Evolutionary conservation across 495 filamentous ascomycete genomes (phyloP).

Genomic region (Talaromyces proteolyticus): DNA sequence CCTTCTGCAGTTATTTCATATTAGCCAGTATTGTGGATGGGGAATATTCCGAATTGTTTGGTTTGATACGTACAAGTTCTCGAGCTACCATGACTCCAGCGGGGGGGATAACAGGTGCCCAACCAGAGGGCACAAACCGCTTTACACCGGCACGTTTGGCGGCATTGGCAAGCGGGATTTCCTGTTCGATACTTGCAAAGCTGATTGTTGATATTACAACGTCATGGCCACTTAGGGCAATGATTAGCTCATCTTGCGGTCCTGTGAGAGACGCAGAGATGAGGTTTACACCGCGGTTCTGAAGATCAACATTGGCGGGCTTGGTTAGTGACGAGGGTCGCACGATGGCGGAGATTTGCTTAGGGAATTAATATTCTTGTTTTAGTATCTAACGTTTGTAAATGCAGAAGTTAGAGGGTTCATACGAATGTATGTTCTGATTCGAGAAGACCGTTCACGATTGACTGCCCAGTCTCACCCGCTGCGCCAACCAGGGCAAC

Average conservation of each 20-base stretch:
- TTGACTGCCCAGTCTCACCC: conserved; percentile 8
- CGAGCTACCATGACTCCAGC: conserved; percentile 12
- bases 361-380: neutral
- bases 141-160: conserved; percentile 6
- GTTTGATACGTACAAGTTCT: conserved; percentile 7
- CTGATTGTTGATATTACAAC: conserved; percentile 26
- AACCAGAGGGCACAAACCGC: conserved; percentile 33
- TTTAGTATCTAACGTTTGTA: neutral
- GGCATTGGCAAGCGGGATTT: conserved; percentile 26
- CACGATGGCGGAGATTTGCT: conserved; percentile 26
- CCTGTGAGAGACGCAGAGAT: conserved; percentile 16
- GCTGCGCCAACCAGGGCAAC: conserved; percentile 8
- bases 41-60: no score
- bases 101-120: conserved; percentile 13
- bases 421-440: conserved; percentile 2
- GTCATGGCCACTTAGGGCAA: conserved; percentile 18
- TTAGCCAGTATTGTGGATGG: no score
- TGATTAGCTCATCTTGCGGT: conserved; percentile 17
- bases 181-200: conserved; percentile 8
- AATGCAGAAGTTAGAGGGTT: neutral
- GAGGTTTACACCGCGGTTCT: conserved; percentile 19
- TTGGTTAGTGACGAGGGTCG: conserved; percentile 24
- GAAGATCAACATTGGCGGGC: conserved; percentile 13
- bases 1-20: conserved; percentile 17
- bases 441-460: conserved; percentile 13